Percentiles rank a stretch among this genome's conserved stretches.
phyloP scores from a whole-genome alignment of 805 yeast species.

The Yamadazyma paraphyllophila region DNA sequence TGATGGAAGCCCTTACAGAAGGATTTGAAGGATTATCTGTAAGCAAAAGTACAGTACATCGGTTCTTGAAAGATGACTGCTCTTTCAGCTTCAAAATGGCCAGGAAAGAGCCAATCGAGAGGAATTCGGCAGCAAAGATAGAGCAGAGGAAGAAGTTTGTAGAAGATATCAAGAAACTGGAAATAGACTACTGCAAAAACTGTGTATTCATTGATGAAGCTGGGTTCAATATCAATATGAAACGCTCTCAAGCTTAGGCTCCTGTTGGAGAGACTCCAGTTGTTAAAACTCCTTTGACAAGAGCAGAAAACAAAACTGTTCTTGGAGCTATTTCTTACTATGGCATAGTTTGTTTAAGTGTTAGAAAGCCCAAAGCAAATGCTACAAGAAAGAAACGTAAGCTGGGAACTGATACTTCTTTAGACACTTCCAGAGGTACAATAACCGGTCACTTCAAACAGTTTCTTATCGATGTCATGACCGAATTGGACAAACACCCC shows the following conservation, averaged over 20 bases:
- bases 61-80: slow-evolving; percentile 12
- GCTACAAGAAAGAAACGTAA: slow-evolving; percentile 7
- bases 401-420: background rate
- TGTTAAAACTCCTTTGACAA: slow-evolving; percentile 10
- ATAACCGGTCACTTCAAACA: slow-evolving; percentile 13
- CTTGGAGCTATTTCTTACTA: slow-evolving; percentile 12
- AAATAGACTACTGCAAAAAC: slow-evolving; percentile 8
- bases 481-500: slow-evolving; percentile 7
- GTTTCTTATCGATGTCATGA: slow-evolving; percentile 12
- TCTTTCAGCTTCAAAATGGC: slow-evolving; percentile 5
- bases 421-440: slow-evolving; percentile 10
- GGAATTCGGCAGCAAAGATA: slow-evolving; percentile 9
- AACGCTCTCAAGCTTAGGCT: slow-evolving; percentile 12
- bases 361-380: slow-evolving; percentile 11
- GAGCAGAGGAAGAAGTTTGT: slow-evolving; percentile 7
- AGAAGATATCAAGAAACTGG: slow-evolving; percentile 3
- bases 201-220: slow-evolving; percentile 18
- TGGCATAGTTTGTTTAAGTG: slow-evolving; percentile 9
- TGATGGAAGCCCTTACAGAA: slow-evolving; percentile 2
- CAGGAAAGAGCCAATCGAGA: slow-evolving; percentile 8
- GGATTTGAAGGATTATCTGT: slow-evolving; percentile 5
- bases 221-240: slow-evolving; percentile 14
- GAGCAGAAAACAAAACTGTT: slow-evolving; percentile 7
- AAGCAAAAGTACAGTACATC: slow-evolving; percentile 8
- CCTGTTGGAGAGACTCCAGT: slow-evolving; percentile 12